Conservation (phyloP, 495 filamentous ascomycete genomes). For the Annulohypoxylon moriforme region DNA sequence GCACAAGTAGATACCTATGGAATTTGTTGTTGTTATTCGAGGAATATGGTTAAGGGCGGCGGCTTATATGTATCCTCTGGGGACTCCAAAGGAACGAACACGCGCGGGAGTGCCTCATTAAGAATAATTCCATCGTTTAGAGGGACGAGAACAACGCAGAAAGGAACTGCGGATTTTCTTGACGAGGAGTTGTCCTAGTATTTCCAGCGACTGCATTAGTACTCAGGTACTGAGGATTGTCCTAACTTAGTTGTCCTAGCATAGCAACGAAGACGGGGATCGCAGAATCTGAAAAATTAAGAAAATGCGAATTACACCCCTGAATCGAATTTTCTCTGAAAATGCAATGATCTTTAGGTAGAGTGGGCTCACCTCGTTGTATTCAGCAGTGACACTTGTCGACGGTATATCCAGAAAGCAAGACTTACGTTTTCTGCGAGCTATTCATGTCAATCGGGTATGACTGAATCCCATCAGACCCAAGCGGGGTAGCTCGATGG, state of each 20-base stretch:
- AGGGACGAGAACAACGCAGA: not conserved
- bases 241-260: not conserved
- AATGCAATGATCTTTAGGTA: not conserved
- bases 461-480: not conserved
- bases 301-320: slow-evolving; percentile 1
- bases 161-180: not conserved
- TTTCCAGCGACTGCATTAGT: not conserved
- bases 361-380: not conserved
- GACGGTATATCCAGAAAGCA: not conserved
- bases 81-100: slow-evolving; percentile 8
- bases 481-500: slow-evolving; percentile 20
- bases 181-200: not conserved
- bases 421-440: not conserved
- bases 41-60: not conserved
- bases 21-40: not conserved
- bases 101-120: not conserved
- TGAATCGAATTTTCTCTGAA: not conserved
- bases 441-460: not conserved
- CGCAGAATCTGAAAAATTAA: not conserved
- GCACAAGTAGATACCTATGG: not conserved
- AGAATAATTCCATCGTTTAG: slow-evolving; percentile 23
- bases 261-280: not conserved
- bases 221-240: not conserved
- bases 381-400: slow-evolving; percentile 7
- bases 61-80: not conserved